Conservation (phyloP, 1,284 basidiomycete genomes). For the Leccinum solheimii region DNA sequence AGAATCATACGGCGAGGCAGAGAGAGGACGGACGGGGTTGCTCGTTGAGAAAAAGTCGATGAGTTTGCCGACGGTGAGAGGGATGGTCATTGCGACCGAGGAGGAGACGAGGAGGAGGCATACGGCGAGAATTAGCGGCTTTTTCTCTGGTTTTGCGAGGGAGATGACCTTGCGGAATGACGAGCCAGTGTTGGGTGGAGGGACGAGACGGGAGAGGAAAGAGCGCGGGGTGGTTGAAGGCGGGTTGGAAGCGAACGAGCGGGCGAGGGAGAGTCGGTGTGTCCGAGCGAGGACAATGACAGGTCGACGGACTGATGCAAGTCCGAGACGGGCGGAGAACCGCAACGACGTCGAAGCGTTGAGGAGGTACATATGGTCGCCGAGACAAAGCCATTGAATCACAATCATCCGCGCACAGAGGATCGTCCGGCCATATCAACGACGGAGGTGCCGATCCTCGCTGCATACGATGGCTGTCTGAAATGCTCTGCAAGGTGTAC, state of each 20-base stretch:
- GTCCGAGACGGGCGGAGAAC: conserved; percentile 2
- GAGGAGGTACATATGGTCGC: neutral
- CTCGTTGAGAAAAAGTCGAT: conserved; percentile 87
- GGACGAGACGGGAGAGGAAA: conserved; percentile 40
- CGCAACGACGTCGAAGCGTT: neutral
- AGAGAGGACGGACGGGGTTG: conserved; percentile 55
- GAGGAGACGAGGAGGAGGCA: conserved; percentile 68
- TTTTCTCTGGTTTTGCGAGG: conserved; percentile 79
- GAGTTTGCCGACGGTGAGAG: conserved; percentile 86
- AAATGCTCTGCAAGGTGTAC: too few species aligned
- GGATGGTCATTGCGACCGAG: conserved; percentile 86
- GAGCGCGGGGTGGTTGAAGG: conserved; percentile 27
- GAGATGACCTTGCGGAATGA: conserved; percentile 74
- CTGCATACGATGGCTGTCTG: too few species aligned
- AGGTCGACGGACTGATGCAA: neutral
- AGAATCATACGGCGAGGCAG: neutral
- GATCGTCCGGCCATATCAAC: too few species aligned
- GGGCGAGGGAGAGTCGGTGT: conserved; percentile 2
- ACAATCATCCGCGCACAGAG: too few species aligned
- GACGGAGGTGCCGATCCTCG: too few species aligned
- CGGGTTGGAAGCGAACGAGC: conserved; percentile 17
- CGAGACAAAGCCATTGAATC: too few species aligned
- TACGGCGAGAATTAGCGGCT: conserved; percentile 70
- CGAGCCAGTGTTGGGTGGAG: conserved; percentile 43
- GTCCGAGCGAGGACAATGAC: neutral